Evolutionary conservation across 1,139 yeast species (phyloP), one percentile per base, ranked within the genome.

Genomic region (Arxiozyma heterogenica): DNA sequence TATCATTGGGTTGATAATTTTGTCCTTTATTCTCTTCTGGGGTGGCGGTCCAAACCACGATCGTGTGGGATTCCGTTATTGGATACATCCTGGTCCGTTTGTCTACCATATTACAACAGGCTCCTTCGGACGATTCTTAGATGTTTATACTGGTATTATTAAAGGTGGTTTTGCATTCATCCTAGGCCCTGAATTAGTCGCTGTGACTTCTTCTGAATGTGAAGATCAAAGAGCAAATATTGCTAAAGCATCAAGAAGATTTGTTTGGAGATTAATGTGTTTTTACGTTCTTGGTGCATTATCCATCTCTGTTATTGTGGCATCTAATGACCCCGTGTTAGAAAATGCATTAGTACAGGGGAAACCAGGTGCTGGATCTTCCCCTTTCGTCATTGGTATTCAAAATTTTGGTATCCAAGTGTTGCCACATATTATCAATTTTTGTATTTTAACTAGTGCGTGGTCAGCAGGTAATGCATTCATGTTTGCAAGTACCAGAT

Each of bases 1-100:
- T 56, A 84, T 87, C 57, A 66, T 84, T 48, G 95, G 93, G 0
- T 76, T 87, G 53, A 78, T 87, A 55, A 67, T 84, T 46, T 83
- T 86, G 71, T 83, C 91, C 0, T 80, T 87, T 58, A 69, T 87
- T 56, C 77, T 88, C 27, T 86, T 86, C 89, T 82, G 84, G 63
- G 95, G 95, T 43, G 95, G 95, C 41, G 86, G 86, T 66, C 89
- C 90, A 41, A 65, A 74, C 53, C 79, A 75, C 56, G 84, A 83
- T 64, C 80, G 80, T 7, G 77, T 81, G 63, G 90, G 90, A 1
- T 84, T 84, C 73, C 77, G 83, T 57, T 83, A 80, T 66, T 84
- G 89, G 89, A 75, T 79, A 57, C 67, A 78, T 53, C 83, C 82
- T 11, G 78, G 80, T 51, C 81, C 85, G 0, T 83, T 82, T 64